Conservation (phyloP, 2,329 filamentous ascomycete genomes). For the Venturia pyrina region DNA sequence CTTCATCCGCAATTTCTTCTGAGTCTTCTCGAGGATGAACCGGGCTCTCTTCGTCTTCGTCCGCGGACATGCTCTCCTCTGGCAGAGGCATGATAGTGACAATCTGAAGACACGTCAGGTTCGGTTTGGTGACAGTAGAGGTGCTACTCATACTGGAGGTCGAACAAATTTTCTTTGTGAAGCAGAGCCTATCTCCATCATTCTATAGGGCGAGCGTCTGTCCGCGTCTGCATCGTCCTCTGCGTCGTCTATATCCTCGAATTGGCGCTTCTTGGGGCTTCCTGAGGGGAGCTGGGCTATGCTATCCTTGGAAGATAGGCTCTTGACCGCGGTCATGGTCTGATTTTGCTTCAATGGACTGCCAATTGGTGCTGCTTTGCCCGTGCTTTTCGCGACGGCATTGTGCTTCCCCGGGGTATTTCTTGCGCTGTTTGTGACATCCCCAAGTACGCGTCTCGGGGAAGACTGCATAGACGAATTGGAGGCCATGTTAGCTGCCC, state of each 20-base stretch:
- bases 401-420: neutral
- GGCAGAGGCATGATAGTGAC: slow-evolving; percentile 5
- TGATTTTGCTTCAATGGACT: slow-evolving; percentile 8
- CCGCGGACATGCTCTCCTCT: neutral
- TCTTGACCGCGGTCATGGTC: neutral
- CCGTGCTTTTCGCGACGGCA: neutral
- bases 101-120: slow-evolving; percentile 2
- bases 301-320: neutral
- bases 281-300: neutral
- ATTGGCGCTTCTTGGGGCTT: slow-evolving; percentile 1
- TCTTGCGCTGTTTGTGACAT: slow-evolving; percentile 3
- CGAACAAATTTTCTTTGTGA: neutral
- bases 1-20: neutral
- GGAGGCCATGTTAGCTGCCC: neutral
- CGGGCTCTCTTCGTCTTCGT: slow-evolving; percentile 6
- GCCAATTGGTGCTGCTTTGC: neutral
- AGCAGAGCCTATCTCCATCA: neutral
- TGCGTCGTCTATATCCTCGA: neutral
- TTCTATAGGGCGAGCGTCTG: neutral
- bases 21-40: neutral
- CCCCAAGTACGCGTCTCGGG: slow-evolving; percentile 11
- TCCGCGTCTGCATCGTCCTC: neutral
- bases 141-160: slow-evolving; percentile 1
- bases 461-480: neutral
- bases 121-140: neutral